Evolutionary conservation across 805 yeast species (phyloP), one percentile per base, ranked within the genome.

Genomic region (Candida suzukii): DNA sequence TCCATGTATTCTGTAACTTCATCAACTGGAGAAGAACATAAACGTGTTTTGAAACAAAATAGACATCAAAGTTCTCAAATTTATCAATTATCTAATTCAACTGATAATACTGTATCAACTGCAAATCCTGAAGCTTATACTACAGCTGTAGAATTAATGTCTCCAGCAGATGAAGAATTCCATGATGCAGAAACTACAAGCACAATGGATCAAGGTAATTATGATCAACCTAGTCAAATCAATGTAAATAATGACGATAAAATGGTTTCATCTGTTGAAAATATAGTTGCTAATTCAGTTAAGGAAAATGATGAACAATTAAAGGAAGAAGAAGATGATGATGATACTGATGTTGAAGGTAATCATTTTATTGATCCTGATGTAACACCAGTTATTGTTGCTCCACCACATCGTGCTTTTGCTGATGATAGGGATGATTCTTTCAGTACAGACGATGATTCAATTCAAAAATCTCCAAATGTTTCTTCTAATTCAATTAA

Each of bases 61-160:
- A 36, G 38, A 36, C 20, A 36, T 12, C 18, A 14, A 26, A 26
- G 38, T 18, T 24, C 38, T 11, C 26, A 36, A 25, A 26, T 36
- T 4, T 36, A 36, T 25, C 38, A 36, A 27, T 24, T 36, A 5
- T 12, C 25, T 18, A 22, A 21, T 18, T 20, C 33, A 9, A 20
- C 37, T 13, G 18, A 21, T 12, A 35, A 35, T 24, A 18, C 32
- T 7, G 19, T 29, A 6, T 18, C 24, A 30, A 26, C n/a, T n/a
- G n/a, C 18, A 26, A 42, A 24, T 27, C 43, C 56, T 6, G 70
- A 66, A 27, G 57, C 62, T 3, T 67, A 55, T 50, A 65, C 62
- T 13, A 66, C 71, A 2, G 71, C 71, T 1, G 54, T 66, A 0
- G 68, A 67, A 41, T 56, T 67, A 22, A 52, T 60, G 6, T 13